These are phyloP conservation scores for Tulasnella sp. DNA, from an alignment of 768 basidiomycete genomes.

Conservation along the genomic window DNA sequence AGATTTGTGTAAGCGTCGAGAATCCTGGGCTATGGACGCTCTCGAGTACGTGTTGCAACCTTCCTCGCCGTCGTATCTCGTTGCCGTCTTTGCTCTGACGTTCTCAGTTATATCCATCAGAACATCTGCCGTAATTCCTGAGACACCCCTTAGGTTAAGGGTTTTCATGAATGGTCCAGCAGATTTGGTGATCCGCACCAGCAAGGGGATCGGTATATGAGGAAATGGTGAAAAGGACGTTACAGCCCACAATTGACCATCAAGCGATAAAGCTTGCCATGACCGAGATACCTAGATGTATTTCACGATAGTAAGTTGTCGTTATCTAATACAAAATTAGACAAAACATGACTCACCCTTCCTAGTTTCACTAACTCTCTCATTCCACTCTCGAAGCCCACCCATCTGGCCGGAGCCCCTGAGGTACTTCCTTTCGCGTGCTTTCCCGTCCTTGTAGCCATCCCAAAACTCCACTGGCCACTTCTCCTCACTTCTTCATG, in stretches of 20 bases:
- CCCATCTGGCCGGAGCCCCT: slow-evolving; percentile 33
- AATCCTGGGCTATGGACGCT: slow-evolving; percentile 26
- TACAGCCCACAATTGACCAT: slow-evolving; percentile 74
- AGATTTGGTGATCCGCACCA: slow-evolving; percentile 39
- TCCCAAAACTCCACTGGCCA: slow-evolving; percentile 46
- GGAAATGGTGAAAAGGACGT: slow-evolving; percentile 55
- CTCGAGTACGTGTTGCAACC: slow-evolving; percentile 30
- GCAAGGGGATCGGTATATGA: slow-evolving; percentile 32
- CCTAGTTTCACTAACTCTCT: slow-evolving; percentile 67
- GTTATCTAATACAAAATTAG: not conserved
- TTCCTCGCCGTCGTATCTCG: not conserved
- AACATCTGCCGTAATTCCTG: not conserved
- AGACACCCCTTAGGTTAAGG: slow-evolving; percentile 45
- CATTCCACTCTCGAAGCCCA: slow-evolving; percentile 59
- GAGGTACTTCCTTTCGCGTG: not conserved
- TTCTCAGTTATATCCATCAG: slow-evolving; percentile 12
- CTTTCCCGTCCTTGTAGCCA: slow-evolving; percentile 35
- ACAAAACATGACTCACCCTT: slow-evolving; percentile 42
- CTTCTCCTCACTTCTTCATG: slow-evolving; percentile 17
- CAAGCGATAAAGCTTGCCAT: slow-evolving; percentile 65
- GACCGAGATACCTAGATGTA: slow-evolving; percentile 51
- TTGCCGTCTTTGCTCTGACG: not conserved
- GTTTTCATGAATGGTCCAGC: slow-evolving; percentile 52
- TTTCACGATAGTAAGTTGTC: not conserved
- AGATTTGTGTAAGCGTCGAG: not conserved